Conservation (phyloP, 2,329 filamentous ascomycete species). For the Didymellaceae sp. region DNA sequence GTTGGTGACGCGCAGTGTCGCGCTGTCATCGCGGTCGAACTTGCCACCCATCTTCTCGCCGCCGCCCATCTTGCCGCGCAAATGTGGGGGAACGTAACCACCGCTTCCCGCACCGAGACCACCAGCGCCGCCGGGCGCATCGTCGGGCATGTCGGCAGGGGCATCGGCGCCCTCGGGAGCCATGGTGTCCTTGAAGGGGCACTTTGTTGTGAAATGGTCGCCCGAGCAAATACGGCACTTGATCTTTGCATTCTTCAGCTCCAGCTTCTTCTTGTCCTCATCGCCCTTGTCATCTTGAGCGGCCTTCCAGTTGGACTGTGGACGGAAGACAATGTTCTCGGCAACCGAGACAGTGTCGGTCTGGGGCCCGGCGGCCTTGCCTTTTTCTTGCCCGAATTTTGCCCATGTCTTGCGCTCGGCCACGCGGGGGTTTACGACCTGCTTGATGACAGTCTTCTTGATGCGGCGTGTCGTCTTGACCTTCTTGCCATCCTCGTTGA, state of each 20-base stretch:
- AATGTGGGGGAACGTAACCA: conserved; percentile 92
- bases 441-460: conserved; percentile 87
- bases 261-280: conserved; percentile 71
- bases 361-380: conserved; percentile 81
- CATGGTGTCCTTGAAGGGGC: conserved; percentile 99
- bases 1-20: conserved; percentile 96
- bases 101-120: conserved; percentile 71
- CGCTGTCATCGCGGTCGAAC: conserved; percentile 95
- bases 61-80: conserved; percentile 76
- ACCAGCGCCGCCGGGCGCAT: conserved; percentile 57
- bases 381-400: conserved; percentile 92
- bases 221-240: conserved; percentile 99
- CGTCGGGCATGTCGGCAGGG: conserved; percentile 56
- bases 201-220: conserved; percentile 98
- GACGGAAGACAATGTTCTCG: conserved; percentile 98
- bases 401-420: conserved; percentile 91
- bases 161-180: conserved; percentile 70
- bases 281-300: conserved; percentile 79
- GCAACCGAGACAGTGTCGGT: conserved; percentile 90
- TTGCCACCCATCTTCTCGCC: conserved; percentile 91
- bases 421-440: conserved; percentile 94
- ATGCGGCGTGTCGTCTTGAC: conserved; percentile 97
- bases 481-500: conserved; percentile 93
- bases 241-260: conserved; percentile 98
- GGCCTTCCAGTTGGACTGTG: conserved; percentile 91